Evolutionary conservation across 169 alveolate genomes (phyloP).

Genomic region (Cryptosporidium xiaoi): DNA sequence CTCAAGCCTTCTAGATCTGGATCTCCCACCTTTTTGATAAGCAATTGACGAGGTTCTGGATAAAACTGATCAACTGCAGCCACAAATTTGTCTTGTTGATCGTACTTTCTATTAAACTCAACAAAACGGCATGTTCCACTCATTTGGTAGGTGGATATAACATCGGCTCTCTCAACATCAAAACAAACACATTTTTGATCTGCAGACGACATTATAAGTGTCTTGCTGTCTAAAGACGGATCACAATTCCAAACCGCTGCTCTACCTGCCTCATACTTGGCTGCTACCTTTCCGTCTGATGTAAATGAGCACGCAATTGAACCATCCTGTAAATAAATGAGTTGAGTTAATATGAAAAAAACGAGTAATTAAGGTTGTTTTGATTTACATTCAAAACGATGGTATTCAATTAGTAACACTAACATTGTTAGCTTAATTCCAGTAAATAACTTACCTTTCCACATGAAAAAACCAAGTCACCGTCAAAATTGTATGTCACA

Average conservation of each 20-base stretch:
- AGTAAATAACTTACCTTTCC: constrained; percentile 85
- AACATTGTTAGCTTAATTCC: no score
- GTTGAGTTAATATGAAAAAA: neutral
- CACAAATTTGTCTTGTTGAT: constrained; percentile 84
- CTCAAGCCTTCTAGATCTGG: constrained; percentile 61
- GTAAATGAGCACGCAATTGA: constrained; percentile 69
- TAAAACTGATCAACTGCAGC: constrained; percentile 87
- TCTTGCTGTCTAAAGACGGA: constrained; percentile 85
- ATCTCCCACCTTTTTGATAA: constrained; percentile 45
- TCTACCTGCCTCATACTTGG: constrained; percentile 87
- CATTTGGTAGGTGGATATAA: constrained; percentile 55
- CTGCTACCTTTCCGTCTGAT: constrained; percentile 78
- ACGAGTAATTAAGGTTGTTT: neutral
- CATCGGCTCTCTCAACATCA: constrained; percentile 85
- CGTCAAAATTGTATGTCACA: constrained; percentile 88
- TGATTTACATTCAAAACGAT: neutral
- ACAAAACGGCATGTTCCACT: constrained; percentile 81
- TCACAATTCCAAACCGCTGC: constrained; percentile 90
- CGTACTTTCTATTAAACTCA: constrained; percentile 87
- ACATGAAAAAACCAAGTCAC: constrained; percentile 89
- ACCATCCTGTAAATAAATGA: constrained; percentile 83
- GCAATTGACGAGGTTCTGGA: constrained; percentile 74
- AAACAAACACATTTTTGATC: constrained; percentile 86
- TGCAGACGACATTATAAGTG: constrained; percentile 87
- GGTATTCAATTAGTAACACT: neutral